Base-by-base conservation (phyloP, 345 rosid genomes). In the Citrus glauca region DNA sequence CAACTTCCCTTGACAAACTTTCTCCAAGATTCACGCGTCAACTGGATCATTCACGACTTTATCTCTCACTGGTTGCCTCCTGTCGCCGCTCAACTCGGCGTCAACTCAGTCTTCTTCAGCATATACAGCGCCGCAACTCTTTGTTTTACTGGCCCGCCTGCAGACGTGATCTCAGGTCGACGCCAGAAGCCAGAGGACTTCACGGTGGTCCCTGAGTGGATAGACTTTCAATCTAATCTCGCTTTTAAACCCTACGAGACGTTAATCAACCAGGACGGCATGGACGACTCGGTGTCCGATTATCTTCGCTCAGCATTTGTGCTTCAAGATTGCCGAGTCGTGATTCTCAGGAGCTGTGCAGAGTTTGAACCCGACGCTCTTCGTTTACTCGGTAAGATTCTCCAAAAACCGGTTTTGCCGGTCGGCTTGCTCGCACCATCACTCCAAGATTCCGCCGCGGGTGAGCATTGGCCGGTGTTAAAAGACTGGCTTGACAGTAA, bases 101-200 rank as follows among this genome's bases (percentile, higher is more conserved):
- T 86, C 35, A 50, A 67, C 50, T 45, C 74, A 2, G 84, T 45
- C 20, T 81, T 68, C 68, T 84, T 86, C 66, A 76, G 83, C 42
- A 79, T 86, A 24, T 79, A 68, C 79, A 64, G 9, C n/a, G 87
- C 87, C 0, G 70, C 65, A 4, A 0, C 8, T 17, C 17, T 76
- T 11, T 78, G 65, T 24, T 84, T 80, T 38, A 0, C 0, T 4
- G 84, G 86, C 37, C 78, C 85, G 4, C 80, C 83, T 10, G 11
- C 77, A 38, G 63, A 56, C 56, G 1, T 70, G 69, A 60, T 85
- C 35, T 20, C 42, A 7, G 71, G 65, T 55, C 66, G 78, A 4
- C 71, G 77, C 13, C 45, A 25, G 33, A 68, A 75, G 9, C 73
- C 78, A 4, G 83, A 84, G 80, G 86, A 86, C 62, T 74, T 60